A percentile compares a stretch with the other conserved stretches of the same genome.
Evolutionary conservation across 345 rosid species (phyloP).

Genomic region (Excoecaria cochinchinensis): DNA sequence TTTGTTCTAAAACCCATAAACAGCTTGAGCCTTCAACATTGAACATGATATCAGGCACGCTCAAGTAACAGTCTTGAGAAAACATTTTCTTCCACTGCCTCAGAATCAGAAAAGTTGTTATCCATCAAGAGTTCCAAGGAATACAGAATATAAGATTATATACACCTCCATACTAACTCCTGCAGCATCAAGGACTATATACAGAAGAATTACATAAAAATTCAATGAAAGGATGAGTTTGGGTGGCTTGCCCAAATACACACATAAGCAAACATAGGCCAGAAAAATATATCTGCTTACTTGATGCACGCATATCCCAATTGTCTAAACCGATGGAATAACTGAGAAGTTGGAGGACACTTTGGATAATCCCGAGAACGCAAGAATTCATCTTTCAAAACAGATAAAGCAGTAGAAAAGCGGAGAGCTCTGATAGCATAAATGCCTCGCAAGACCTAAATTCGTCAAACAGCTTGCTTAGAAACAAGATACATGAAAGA

Average conservation of each 20-base stretch:
- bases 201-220: neutral
- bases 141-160: neutral
- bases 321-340: constrained; percentile 92
- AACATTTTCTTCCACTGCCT: neutral
- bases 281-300: constrained; percentile 41
- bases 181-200: neutral
- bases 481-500: constrained; percentile 17
- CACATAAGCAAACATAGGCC: neutral
- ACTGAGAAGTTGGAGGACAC: constrained; percentile 86
- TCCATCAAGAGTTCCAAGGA: neutral
- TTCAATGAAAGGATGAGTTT: neutral
- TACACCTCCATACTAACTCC: neutral
- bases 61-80: neutral
- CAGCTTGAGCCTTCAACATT: neutral
- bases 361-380: constrained; percentile 99
- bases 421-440: constrained; percentile 93
- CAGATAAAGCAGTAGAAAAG: constrained; percentile 85
- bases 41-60: neutral
- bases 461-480: constrained; percentile 26
- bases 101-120: neutral
- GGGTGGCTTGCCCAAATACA: neutral
- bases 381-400: constrained; percentile 86
- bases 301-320: constrained; percentile 94
- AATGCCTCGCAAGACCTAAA: constrained; percentile 76
- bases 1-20: neutral